phyloP scores from a whole-genome alignment of 768 basidiomycete genomes.

The Arthromyces matolae region DNA sequence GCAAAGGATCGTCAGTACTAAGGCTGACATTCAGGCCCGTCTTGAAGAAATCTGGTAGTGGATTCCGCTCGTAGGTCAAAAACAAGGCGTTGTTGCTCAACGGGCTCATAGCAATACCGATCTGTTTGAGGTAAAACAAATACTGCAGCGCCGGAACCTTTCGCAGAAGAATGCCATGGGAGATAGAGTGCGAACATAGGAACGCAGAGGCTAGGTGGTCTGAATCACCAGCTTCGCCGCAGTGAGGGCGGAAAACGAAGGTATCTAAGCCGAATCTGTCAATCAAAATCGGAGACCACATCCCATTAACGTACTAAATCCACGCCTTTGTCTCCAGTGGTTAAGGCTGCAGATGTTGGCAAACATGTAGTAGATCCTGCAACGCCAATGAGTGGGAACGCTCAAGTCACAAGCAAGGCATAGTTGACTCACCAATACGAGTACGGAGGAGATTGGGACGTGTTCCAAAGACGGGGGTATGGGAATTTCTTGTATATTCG shows the following conservation, averaged over 20 bases:
- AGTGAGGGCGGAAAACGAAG: constrained; percentile 94
- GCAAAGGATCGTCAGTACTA: constrained; percentile 93
- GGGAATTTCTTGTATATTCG: constrained; percentile 93
- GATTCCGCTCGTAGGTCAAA: constrained; percentile 94
- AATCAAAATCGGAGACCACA: background rate
- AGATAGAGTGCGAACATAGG: constrained; percentile 95
- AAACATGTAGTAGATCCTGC: constrained; percentile 95
- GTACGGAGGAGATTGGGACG: constrained; percentile 87
- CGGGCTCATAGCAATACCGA: constrained; percentile 98
- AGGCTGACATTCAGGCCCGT: constrained; percentile 93
- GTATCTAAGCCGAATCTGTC: constrained; percentile 56
- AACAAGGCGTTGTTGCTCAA: constrained; percentile 97
- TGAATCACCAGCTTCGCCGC: constrained; percentile 96
- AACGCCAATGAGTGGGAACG: constrained; percentile 3
- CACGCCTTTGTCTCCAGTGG: constrained; percentile 81
- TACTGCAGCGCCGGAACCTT: constrained; percentile 98
- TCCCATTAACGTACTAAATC: constrained; percentile 67
- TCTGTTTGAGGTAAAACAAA: constrained; percentile 96
- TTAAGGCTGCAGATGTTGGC: constrained; percentile 95
- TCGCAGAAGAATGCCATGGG: constrained; percentile 96
- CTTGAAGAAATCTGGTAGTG: constrained; percentile 95
- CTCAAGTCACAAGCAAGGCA: background rate
- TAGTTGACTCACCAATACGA: constrained; percentile 75
- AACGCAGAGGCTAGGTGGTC: constrained; percentile 97
- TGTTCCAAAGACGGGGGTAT: constrained; percentile 86